These are phyloP conservation scores for Alternaria viburni DNA, from an alignment of 2,329 filamentous ascomycete genomes.

Conservation along the genomic window DNA sequence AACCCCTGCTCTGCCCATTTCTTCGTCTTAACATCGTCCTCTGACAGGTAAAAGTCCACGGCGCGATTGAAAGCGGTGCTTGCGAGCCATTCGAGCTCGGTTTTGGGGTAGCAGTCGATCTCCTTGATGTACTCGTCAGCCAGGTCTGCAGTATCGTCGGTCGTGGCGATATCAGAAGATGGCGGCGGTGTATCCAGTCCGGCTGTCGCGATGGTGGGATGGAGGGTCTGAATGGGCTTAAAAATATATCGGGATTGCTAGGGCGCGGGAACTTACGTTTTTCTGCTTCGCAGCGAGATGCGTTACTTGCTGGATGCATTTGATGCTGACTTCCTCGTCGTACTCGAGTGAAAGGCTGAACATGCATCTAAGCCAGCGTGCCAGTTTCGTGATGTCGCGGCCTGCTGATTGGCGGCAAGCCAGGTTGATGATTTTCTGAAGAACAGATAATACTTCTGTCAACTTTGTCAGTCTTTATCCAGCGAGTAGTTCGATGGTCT, in stretches of 20 bases:
- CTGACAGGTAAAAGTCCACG: conserved; percentile 62
- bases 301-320: conserved; percentile 69
- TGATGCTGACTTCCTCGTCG: conserved; percentile 62
- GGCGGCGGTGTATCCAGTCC: conserved; percentile 19
- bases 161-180: conserved; percentile 19
- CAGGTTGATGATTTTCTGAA: conserved; percentile 73
- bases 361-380: conserved; percentile 79
- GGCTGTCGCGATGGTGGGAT: not conserved
- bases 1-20: conserved; percentile 70
- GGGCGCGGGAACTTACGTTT: conserved; percentile 29
- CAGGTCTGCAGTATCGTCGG: conserved; percentile 1
- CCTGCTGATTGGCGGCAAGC: conserved; percentile 63
- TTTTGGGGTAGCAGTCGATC: conserved; percentile 64
- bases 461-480: conserved; percentile 15
- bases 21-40: conserved; percentile 62
- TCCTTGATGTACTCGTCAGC: conserved; percentile 35
- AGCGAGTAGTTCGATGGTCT: conserved; percentile 23
- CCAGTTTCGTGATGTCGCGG: conserved; percentile 66
- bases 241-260: not conserved
- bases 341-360: conserved; percentile 70
- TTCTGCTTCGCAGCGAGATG: conserved; percentile 36
- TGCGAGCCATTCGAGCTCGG: conserved; percentile 79
- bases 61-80: conserved; percentile 67
- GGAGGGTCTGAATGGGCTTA: conserved; percentile 6
- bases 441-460: conserved; percentile 40